Evolutionary conservation across 2,329 filamentous ascomycete genomes (phyloP).

Genomic region (Nigrospora oryzae): DNA sequence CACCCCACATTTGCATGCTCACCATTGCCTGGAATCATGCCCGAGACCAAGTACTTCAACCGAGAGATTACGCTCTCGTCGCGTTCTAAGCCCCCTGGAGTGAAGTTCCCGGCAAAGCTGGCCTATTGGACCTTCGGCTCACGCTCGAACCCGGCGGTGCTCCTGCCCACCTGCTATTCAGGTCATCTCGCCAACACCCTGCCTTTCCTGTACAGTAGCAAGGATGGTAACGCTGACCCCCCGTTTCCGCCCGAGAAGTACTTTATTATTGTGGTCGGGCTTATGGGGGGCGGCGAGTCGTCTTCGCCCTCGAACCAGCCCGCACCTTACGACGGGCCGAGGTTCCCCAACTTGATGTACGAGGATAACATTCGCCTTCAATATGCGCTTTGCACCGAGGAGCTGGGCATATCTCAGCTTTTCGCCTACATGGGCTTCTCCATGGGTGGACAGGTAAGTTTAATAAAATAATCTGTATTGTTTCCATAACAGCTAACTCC

Average conservation of each 20-base stretch:
- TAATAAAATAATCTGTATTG: no score
- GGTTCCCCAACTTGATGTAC: conserved; percentile 36
- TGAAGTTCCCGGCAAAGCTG: neutral
- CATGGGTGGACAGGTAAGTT: conserved; percentile 50
- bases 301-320: conserved; percentile 41
- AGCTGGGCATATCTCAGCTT: conserved; percentile 31
- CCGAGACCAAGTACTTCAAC: neutral
- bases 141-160: conserved; percentile 1
- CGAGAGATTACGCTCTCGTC: neutral
- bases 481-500: no score
- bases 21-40: neutral
- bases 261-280: conserved; percentile 40
- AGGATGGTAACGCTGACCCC: neutral
- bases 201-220: conserved; percentile 1
- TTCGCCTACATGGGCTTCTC: conserved; percentile 45
- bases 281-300: conserved; percentile 46
- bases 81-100: neutral
- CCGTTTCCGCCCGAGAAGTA: conserved; percentile 18
- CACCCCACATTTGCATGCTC: no score
- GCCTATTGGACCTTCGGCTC: conserved; percentile 4
- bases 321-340: conserved; percentile 9
- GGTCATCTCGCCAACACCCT: neutral
- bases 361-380: conserved; percentile 45
- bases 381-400: conserved; percentile 27
- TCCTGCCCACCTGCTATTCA: conserved; percentile 1